These are phyloP conservation scores for Heracleum sosnowskyi DNA, from an alignment of 129 eudicot species.

Conservation along the genomic window DNA sequence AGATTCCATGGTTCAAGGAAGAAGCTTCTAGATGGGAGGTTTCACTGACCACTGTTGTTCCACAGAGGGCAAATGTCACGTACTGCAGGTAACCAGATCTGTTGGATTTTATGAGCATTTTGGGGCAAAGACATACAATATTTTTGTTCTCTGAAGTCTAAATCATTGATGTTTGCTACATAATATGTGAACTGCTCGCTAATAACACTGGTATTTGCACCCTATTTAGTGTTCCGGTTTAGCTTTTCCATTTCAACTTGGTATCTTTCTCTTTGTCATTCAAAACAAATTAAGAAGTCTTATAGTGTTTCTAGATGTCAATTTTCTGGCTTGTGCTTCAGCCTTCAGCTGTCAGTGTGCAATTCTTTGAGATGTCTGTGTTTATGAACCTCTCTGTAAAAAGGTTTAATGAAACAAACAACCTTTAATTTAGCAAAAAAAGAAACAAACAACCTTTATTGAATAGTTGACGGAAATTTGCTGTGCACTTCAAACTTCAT, in stretches of 20 bases:
- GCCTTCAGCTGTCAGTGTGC: background rate
- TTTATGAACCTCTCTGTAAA: background rate
- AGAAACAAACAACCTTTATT: no score
- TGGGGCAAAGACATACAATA: background rate
- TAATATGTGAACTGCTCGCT: background rate
- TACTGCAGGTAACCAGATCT: slow-evolving; percentile 63
- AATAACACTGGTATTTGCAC: background rate
- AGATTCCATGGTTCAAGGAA: slow-evolving; percentile 74
- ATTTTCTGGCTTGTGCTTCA: background rate
- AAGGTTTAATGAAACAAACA: background rate
- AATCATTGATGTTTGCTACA: background rate
- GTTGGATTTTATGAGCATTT: background rate
- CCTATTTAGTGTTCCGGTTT: background rate
- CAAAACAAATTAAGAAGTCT: background rate
- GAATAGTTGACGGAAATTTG: background rate
- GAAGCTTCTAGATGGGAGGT: slow-evolving; percentile 71
- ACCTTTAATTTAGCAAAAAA: no score
- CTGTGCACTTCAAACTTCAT: background rate
- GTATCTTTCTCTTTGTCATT: background rate
- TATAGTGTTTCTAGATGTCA: background rate
- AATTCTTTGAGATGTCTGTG: background rate
- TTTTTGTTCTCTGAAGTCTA: background rate
- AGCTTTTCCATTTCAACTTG: background rate
- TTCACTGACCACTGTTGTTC: slow-evolving; percentile 47
- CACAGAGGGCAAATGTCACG: slow-evolving; percentile 43